Base-by-base conservation (phyloP, 768 basidiomycete species). In the Candolleomyces eurysporus region DNA sequence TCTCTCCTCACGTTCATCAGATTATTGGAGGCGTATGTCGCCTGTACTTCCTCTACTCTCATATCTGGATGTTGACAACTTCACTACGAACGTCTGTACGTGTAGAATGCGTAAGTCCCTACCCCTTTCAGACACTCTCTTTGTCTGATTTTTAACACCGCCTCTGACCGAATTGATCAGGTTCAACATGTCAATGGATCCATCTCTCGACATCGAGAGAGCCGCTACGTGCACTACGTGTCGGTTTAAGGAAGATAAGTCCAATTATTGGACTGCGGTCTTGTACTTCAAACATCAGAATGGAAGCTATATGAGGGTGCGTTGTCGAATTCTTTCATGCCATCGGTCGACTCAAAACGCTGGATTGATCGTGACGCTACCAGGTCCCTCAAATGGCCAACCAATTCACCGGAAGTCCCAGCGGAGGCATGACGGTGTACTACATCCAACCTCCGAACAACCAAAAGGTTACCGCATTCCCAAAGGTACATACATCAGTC, bases 351-450 rank as follows among this genome's bases (percentile, higher is more conserved):
- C 26, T 26, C 26, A 26, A 26, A 26, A 26, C 26, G 26, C 26
- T 26, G 26, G 26, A 2, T 26, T 26, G 26, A 26, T 26, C 26
- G 26, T 26, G 26, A 26, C 26, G 4, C 26, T 8, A 1, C 30
- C 22, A 59, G 58, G 58, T 59, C 13, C 58, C 58, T 16, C 58
- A 59, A 52, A 45, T 30, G 26, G 58, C 50, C 17, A 59, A 52
- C 22, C 50, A 59, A 17, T 48, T 59, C 26, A 43, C 39, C 16
- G 58, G 58, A 40, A 59, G 36, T 43, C 58, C 58, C n/a, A 59
- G 52, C 39, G 58, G 58, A 40, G 58, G 58, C 17, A 59, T 59
- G 58, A 59, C 58, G 1, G 58, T 59, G 2, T 59, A 59, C 58
- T 59, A 59, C 49, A 59, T 59, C 39, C 58, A 59, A 39, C 58